Evolutionary conservation across 1,139 yeast genomes (phyloP), one percentile per base, ranked within the genome.

Genomic region (Insectozyma bohioensis): DNA sequence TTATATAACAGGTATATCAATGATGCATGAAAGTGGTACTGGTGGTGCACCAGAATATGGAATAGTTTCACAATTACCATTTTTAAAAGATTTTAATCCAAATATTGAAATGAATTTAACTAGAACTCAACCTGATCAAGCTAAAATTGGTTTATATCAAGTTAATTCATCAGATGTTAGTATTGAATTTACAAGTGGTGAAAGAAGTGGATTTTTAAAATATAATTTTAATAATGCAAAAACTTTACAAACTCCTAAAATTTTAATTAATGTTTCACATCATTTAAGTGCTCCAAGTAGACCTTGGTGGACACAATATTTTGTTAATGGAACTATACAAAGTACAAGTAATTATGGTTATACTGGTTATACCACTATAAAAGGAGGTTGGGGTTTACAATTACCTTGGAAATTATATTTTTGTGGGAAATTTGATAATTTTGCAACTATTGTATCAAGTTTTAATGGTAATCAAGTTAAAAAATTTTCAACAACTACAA

Each of bases 1-100:
- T 1, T 37, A 41, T 4, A 46, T 64, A 17, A 45, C 48, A 14
- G 69, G 65, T 6, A 48, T 64, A 24, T 61, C 68, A 3, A 56
- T 63, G 62, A 54, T 63, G 59, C 70, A 64, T 39, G 68, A 61
- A 31, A 52, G 61, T 19, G 69, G 71, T 2, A 63, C 67, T 4
- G 70, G 69, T 11, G 70, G 69, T 7, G 58, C 66, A 2, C 66
- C 64, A 3, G 54, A 58, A 30, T 60, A 59, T 35, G 66, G 65
- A 5, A 55, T 57, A 5, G 61, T 58, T 6, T 40, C 61, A 3
- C 66, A 60, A 39, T 39, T 61, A 12, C 64, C 66, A 3, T 49
- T 47, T 20, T 29, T 45, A 3, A 52, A 47, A 5, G 42, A 41
- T 3, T 40, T 54, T 20, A 51, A 54, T 38, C 34, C 40, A n/a